Conservation (phyloP, 345 rosid species). For the Arabidopsis arenosa region DNA sequence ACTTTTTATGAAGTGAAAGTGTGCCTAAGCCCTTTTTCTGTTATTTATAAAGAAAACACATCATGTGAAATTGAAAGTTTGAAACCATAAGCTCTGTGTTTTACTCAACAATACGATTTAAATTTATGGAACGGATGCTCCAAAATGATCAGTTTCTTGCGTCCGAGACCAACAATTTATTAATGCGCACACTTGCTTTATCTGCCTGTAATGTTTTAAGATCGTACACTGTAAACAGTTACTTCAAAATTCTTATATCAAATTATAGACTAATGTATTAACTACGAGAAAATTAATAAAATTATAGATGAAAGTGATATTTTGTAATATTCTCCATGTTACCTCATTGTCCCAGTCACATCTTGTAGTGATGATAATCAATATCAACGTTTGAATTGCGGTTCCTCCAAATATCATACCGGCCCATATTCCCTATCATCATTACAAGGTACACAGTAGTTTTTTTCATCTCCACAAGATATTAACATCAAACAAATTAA, state of each 20-base stretch:
- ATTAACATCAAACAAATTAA: neutral
- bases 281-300: neutral
- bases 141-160: neutral
- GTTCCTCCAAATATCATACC: slow-evolving; percentile 83
- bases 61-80: neutral
- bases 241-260: neutral
- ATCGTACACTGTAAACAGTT: neutral
- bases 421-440: slow-evolving; percentile 67
- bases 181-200: slow-evolving; percentile 15
- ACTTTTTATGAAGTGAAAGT: neutral
- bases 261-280: too few species aligned
- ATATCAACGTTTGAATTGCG: slow-evolving; percentile 54
- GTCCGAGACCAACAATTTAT: neutral
- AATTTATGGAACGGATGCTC: neutral
- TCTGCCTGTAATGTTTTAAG: slow-evolving; percentile 14
- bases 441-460: neutral
- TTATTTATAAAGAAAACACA: slow-evolving; percentile 1
- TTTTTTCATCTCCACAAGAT: neutral
- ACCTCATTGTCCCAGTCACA: slow-evolving; percentile 72
- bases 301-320: neutral
- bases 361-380: slow-evolving; percentile 50
- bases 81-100: neutral
- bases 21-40: neutral
- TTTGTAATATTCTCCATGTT: neutral
- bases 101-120: neutral